Evolutionary conservation across 306 rosid genomes (phyloP), one percentile per base, ranked within the genome.

Genomic region (Vachellia pachyceras): DNA sequence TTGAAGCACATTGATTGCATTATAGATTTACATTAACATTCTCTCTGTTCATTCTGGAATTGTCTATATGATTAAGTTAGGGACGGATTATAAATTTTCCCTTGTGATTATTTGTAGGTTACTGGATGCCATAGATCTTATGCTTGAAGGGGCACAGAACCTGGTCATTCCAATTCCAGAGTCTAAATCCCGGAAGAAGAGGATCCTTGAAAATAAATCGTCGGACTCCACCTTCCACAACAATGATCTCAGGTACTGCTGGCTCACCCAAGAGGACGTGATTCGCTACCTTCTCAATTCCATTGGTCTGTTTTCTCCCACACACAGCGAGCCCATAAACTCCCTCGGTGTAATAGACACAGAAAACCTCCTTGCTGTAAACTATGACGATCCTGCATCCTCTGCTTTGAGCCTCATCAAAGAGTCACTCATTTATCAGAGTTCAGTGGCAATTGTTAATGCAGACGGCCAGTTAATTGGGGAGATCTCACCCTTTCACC

Each of bases 211-310:
- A 40, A 74, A 60, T 20, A 33, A 66, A 44, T 3, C 75, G n/a
- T 72, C 60, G 46, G 87, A 87, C 13, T n/a, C 82, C 0, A 73
- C 82, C 3, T 15, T 75, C n/a, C 93, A 91, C 79, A 72, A 84
- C 72, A 80, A 89, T 75, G 69, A 76, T 39, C 81, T 23, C 2
- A 82, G 80, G 42, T 95, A 88, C 73, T 93, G 99, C 82, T 95
- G 99, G 98, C 83, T 95, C 47, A 83, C 90, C n/a, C 97, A 90
- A 66, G 99, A 95, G 84, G 98, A 95, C 72, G 69, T 95, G 33
- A 84, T 95, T 70, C 93, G 99, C 23, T 87, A 85, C 82, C 98
- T 95, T 17, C 88, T 95, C 14, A 91, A 89, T 83, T 90, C 85
- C 61, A 93, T 95, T n/a, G 89, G 90, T 1, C 64, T 78, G 29